Evolutionary conservation across 176 grass and related monocot species (phyloP).

Genomic region (Alloteropsis semialata): DNA sequence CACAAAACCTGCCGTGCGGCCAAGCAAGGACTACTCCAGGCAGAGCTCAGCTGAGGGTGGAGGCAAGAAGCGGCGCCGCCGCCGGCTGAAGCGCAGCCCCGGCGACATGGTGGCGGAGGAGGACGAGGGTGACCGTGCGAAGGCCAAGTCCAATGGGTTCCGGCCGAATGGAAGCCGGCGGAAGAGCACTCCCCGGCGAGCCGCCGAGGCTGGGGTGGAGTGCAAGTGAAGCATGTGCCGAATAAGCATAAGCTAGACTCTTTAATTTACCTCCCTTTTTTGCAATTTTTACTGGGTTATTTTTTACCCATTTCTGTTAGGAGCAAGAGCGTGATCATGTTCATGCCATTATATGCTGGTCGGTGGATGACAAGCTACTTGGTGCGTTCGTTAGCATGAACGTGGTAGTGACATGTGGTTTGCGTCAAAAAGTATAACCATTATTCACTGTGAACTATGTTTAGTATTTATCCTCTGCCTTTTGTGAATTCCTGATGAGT

Average conservation of each 20-base stretch:
- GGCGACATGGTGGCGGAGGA: neutral
- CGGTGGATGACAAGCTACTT: neutral
- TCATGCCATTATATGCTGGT: neutral
- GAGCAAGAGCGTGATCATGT: constrained; percentile 11
- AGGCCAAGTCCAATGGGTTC: constrained; percentile 8
- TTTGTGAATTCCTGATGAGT: neutral
- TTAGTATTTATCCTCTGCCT: neutral
- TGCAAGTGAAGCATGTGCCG: neutral
- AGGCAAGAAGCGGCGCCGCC: neutral
- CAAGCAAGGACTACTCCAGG: neutral
- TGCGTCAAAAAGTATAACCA: neutral
- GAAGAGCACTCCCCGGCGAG: constrained; percentile 31
- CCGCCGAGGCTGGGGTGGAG: constrained; percentile 20
- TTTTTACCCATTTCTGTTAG: neutral
- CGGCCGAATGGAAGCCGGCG: constrained; percentile 11
- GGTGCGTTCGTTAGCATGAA: neutral
- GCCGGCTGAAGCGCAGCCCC: neutral
- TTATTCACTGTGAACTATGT: neutral
- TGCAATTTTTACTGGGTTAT: neutral
- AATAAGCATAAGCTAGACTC: neutral
- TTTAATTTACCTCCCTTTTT: neutral
- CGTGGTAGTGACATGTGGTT: neutral
- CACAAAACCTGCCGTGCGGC: neutral
- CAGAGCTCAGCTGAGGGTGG: neutral
- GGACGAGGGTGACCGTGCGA: neutral